A percentile compares a stretch with the other conserved stretches of the same genome.
Evolutionary conservation across 352 stramenopile species (phyloP).

Genomic region (Phytophthora pinifolia): DNA sequence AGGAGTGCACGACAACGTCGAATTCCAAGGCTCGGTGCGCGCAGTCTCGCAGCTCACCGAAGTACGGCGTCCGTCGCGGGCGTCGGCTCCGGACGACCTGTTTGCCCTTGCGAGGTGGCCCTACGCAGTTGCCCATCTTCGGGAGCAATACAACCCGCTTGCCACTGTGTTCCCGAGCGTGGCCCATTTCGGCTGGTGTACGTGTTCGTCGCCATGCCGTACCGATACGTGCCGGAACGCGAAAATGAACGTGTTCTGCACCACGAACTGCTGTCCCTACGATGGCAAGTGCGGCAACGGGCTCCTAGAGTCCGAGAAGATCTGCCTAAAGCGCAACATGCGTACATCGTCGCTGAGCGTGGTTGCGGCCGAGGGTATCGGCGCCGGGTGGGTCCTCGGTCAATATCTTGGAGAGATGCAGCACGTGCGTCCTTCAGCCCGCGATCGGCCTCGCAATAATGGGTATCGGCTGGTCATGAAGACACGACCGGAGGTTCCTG

Average conservation of each 20-base stretch:
- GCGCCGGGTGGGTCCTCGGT: not conserved
- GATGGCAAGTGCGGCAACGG: slow-evolving; percentile 9
- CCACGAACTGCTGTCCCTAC: not conserved
- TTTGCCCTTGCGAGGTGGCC: not conserved
- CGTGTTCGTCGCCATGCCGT: not conserved
- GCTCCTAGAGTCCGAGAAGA: not conserved
- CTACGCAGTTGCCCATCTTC: not conserved
- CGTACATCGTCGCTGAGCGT: not conserved
- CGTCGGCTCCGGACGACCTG: not conserved
- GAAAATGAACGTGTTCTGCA: slow-evolving; percentile 7
- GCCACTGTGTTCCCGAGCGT: not conserved
- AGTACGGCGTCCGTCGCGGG: not conserved
- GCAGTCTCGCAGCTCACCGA: no score
- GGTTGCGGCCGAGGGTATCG: not conserved
- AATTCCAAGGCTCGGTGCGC: no score
- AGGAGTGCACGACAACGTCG: no score
- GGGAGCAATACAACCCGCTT: slow-evolving; percentile 1
- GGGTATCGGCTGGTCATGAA: slow-evolving; percentile 7
- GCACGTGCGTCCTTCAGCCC: not conserved
- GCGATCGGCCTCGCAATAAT: slow-evolving; percentile 1
- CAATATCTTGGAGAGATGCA: slow-evolving; percentile 12
- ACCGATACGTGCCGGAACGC: slow-evolving; percentile 1
- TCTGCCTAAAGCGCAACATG: not conserved
- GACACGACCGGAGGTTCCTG: not conserved
- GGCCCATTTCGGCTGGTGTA: slow-evolving; percentile 8